Conservation (phyloP, 305 asterid species). For the Nicotiana rustica region DNA sequence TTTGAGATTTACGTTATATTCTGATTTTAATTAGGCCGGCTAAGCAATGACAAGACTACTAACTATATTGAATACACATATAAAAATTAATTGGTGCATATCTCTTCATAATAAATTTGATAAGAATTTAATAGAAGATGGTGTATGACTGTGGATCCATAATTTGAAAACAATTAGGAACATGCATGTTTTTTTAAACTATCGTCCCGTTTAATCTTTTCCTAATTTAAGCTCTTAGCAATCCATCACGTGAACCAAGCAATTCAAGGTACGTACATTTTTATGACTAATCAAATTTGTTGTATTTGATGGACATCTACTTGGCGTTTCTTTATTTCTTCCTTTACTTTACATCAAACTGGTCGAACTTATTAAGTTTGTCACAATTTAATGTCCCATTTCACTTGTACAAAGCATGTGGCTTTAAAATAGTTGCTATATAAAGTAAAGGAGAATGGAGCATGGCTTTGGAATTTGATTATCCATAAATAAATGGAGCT, state of each 20-base stretch:
- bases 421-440: too few relatives aligned
- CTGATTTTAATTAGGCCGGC: constrained; percentile 6
- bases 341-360: not conserved
- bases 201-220: not conserved
- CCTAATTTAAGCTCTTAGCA: constrained; percentile 21
- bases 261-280: not conserved
- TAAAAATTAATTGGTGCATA: not conserved
- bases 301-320: not conserved
- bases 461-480: not conserved
- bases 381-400: not conserved
- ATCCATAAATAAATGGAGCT: too few relatives aligned
- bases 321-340: not conserved
- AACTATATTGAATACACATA: not conserved
- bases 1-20: not conserved
- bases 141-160: not conserved
- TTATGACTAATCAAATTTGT: not conserved
- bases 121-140: constrained; percentile 17
- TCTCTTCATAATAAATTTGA: not conserved
- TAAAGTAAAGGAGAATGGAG: too few relatives aligned
- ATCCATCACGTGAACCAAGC: constrained; percentile 23
- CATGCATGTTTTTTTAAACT: not conserved
- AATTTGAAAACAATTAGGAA: not conserved
- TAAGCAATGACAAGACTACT: not conserved
- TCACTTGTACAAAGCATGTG: constrained; percentile 21
- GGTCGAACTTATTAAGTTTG: not conserved